Conservation (phyloP, 495 filamentous ascomycete species). For the Hapsidospora chrysogenum region DNA sequence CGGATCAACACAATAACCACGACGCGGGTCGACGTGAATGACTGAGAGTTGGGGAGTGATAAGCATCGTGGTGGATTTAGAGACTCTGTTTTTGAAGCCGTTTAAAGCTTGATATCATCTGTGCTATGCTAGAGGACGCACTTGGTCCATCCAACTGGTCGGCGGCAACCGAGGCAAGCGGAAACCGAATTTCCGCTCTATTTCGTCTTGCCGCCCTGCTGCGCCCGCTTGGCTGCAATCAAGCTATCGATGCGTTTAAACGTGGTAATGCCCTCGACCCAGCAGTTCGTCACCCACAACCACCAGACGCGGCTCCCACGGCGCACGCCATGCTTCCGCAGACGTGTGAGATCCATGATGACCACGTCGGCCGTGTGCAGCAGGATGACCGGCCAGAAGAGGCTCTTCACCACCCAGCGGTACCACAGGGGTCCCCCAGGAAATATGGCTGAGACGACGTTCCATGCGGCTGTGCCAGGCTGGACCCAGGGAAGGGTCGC, state of each 20-base stretch:
- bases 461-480: constrained; percentile 5
- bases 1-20: not conserved
- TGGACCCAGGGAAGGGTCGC: constrained; percentile 6
- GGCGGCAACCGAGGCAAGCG: no score
- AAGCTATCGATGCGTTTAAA: constrained; percentile 24
- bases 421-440: constrained; percentile 14
- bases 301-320: constrained; percentile 16
- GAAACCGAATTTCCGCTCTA: no score
- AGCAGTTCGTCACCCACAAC: constrained; percentile 18
- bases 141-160: no score
- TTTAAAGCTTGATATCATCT: no score
- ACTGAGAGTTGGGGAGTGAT: not conserved
- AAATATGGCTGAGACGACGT: constrained; percentile 8
- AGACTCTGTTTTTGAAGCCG: no score
- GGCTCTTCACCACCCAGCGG: constrained; percentile 18
- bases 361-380: constrained; percentile 22
- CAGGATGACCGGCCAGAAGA: constrained; percentile 15
- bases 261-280: constrained; percentile 20
- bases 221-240: constrained; percentile 9
- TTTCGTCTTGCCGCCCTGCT: constrained; percentile 12
- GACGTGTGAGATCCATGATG: constrained; percentile 16
- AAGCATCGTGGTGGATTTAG: no score
- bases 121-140: no score
- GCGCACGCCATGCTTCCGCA: constrained; percentile 14
- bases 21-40: not conserved